Conservation (phyloP, 1,284 basidiomycete species). For the Moesziomyces parantarcticus region DNA sequence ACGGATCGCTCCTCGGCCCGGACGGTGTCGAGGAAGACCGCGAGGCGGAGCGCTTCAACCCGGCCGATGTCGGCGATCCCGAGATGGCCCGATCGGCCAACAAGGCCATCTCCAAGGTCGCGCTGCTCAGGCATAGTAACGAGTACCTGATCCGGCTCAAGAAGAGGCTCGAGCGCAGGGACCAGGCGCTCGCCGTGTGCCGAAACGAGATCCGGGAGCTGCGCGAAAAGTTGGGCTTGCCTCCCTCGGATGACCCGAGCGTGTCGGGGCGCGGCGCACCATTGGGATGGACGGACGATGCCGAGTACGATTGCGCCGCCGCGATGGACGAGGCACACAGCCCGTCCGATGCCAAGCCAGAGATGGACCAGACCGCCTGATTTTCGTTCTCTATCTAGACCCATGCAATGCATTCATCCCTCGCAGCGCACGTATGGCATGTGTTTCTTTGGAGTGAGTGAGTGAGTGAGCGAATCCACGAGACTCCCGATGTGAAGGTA, state of each 20-base stretch:
- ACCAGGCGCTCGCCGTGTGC: slow-evolving; percentile 80
- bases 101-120: slow-evolving; percentile 93
- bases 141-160: slow-evolving; percentile 84
- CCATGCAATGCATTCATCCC: background rate
- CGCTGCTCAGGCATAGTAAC: slow-evolving; percentile 87
- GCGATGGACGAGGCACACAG: background rate
- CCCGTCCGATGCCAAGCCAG: slow-evolving; percentile 6
- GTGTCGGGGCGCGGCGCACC: slow-evolving; percentile 32
- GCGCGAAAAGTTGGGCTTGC: slow-evolving; percentile 69
- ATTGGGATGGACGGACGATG: slow-evolving; percentile 22
- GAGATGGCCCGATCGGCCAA: slow-evolving; percentile 58
- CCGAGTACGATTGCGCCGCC: background rate
- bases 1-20: slow-evolving; percentile 62
- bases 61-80: slow-evolving; percentile 35
- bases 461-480: too few relatives aligned
- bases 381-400: background rate
- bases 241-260: slow-evolving; percentile 28
- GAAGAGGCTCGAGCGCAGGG: slow-evolving; percentile 82
- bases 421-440: too few relatives aligned
- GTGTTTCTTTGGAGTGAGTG: too few relatives aligned
- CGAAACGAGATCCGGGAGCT: slow-evolving; percentile 78
- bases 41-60: slow-evolving; percentile 57
- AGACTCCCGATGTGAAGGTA: too few relatives aligned
- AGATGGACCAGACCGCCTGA: slow-evolving; percentile 37
- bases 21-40: slow-evolving; percentile 61